Conservation (phyloP, 1,139 yeast genomes). For the Candida buenavistaensis region DNA sequence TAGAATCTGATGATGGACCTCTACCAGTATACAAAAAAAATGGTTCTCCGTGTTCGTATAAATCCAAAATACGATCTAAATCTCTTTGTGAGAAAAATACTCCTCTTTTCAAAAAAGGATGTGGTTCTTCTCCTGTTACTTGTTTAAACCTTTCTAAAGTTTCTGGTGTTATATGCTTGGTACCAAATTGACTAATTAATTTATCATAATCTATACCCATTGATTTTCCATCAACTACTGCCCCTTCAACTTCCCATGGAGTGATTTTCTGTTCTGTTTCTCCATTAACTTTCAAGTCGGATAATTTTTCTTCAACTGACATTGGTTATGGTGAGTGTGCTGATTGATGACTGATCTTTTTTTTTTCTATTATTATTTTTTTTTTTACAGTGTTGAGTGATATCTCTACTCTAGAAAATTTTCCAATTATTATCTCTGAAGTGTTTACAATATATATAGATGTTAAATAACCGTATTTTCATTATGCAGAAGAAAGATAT, state of each 20-base stretch:
- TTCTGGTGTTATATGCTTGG: conserved; percentile 68
- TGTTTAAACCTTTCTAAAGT: conserved; percentile 71
- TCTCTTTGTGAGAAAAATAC: conserved; percentile 94
- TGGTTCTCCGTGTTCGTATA: conserved; percentile 93
- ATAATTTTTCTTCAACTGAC: conserved; percentile 27
- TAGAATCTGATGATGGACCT: conserved; percentile 93
- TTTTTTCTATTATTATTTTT: too few relatives aligned
- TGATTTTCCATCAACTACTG: conserved; percentile 89
- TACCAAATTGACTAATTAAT: conserved; percentile 84
- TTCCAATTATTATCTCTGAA: too few relatives aligned
- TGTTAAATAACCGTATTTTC: too few relatives aligned
- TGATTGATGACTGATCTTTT: too few relatives aligned
- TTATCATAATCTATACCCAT: conserved; percentile 91
- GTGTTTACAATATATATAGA: too few relatives aligned
- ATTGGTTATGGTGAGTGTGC: conserved; percentile 4
- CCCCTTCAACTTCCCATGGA: conserved; percentile 99
- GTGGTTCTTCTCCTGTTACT: conserved; percentile 93
- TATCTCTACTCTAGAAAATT: too few relatives aligned
- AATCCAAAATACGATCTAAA: conserved; percentile 71
- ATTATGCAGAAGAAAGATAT: too few relatives aligned
- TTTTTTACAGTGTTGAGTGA: too few relatives aligned
- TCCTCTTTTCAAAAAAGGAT: conserved; percentile 87
- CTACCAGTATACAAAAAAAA: conserved; percentile 97
- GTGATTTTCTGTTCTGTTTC: conserved; percentile 72
- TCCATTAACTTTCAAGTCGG: conserved; percentile 22